Conservation (phyloP, 2,329 filamentous ascomycete species). For the Aureobasidium sp. region DNA sequence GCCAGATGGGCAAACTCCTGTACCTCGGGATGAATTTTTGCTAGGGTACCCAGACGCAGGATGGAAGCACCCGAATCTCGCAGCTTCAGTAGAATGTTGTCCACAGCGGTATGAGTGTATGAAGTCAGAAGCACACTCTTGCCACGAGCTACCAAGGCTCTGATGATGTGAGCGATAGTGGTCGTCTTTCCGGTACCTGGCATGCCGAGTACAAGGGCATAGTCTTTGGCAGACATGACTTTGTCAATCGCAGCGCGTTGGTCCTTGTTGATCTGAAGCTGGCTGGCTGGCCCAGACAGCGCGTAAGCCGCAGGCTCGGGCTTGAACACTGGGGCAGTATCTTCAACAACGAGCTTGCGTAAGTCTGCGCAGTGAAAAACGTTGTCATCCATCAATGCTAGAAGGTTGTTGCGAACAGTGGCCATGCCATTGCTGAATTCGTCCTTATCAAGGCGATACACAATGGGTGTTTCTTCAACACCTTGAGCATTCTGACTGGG, state of each 20-base stretch:
- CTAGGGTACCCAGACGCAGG: constrained; percentile 72
- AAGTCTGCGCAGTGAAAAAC: constrained; percentile 63
- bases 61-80: constrained; percentile 53
- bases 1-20: constrained; percentile 76
- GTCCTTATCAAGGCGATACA: constrained; percentile 90
- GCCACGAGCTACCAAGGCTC: constrained; percentile 75
- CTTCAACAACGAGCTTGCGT: constrained; percentile 71
- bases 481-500: constrained; percentile 16
- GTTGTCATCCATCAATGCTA: constrained; percentile 81
- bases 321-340: constrained; percentile 66
- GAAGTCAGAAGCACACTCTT: constrained; percentile 91
- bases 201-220: constrained; percentile 96
- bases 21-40: constrained; percentile 83
- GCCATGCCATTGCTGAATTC: constrained; percentile 99
- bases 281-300: constrained; percentile 45
- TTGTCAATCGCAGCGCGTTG: constrained; percentile 82
- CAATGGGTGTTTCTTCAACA: constrained; percentile 42
- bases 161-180: constrained; percentile 94
- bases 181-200: constrained; percentile 97
- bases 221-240: constrained; percentile 91
- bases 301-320: constrained; percentile 54
- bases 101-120: constrained; percentile 94
- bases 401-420: constrained; percentile 83
- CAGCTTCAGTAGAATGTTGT: constrained; percentile 94
- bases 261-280: constrained; percentile 71